phyloP scores from a whole-genome alignment of 2,329 filamentous ascomycete species.

The Leptographium flavum region DNA sequence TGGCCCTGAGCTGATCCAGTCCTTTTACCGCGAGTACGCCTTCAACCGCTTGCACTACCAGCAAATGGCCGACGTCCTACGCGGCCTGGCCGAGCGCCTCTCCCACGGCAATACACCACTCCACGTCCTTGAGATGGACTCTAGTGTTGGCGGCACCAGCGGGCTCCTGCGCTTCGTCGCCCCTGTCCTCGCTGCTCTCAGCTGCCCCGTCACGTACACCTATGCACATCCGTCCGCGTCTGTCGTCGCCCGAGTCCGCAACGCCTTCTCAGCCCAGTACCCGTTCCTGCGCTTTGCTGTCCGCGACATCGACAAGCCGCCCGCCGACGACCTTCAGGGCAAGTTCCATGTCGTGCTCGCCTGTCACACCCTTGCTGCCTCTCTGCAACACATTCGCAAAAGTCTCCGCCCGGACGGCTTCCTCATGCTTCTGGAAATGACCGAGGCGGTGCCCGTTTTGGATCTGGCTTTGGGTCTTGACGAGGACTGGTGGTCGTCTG shows the following conservation, averaged over 20 bases:
- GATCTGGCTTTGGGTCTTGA: constrained; percentile 22
- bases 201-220: constrained; percentile 20
- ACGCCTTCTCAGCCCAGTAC: constrained; percentile 10
- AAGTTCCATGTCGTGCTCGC: constrained; percentile 19
- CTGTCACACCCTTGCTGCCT: constrained; percentile 15
- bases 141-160: constrained; percentile 21
- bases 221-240: constrained; percentile 24
- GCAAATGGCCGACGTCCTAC: background rate
- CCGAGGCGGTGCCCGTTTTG: constrained; percentile 14
- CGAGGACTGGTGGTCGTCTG: constrained; percentile 24
- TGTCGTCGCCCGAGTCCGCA: constrained; percentile 18
- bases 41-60: background rate
- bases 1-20: constrained; percentile 15
- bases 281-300: constrained; percentile 17
- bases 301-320: constrained; percentile 17
- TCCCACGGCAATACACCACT: constrained; percentile 5
- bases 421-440: constrained; percentile 21
- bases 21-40: constrained; percentile 15
- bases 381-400: constrained; percentile 13
- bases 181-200: constrained; percentile 14
- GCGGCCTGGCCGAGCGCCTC: background rate
- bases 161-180: constrained; percentile 10
- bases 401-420: constrained; percentile 19
- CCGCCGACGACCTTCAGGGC: constrained; percentile 11
- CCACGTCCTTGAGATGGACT: constrained; percentile 19